Conservation (phyloP, 495 filamentous ascomycete genomes). For the Trichoderma gamsii region DNA sequence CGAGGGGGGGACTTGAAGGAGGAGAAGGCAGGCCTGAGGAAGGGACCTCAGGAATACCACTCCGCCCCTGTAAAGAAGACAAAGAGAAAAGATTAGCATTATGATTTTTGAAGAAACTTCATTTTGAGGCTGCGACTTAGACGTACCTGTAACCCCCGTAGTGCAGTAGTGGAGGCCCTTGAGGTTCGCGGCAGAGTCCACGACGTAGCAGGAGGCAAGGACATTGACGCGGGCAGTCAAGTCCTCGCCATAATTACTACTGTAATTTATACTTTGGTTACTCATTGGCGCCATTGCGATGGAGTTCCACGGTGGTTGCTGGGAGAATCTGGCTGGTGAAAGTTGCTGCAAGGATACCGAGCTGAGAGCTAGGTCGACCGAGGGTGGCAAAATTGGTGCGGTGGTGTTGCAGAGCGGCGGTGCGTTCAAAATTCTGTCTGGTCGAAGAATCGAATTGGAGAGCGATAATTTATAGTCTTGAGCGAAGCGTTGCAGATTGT, state of each 20-base stretch:
- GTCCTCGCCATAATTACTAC: conserved; percentile 60
- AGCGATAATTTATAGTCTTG: background rate
- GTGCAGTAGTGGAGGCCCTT: conserved; percentile 91
- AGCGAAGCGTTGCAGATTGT: background rate
- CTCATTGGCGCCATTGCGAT: conserved; percentile 53
- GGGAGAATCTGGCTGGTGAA: background rate
- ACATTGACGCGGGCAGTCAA: conserved; percentile 56
- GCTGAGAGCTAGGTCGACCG: conserved; percentile 1
- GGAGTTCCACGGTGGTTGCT: conserved; percentile 7
- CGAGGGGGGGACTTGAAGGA: conserved; percentile 76
- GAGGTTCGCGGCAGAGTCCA: conserved; percentile 47
- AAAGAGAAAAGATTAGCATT: background rate
- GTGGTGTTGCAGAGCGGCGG: background rate
- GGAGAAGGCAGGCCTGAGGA: conserved; percentile 67
- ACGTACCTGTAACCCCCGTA: conserved; percentile 39
- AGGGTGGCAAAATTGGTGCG: background rate
- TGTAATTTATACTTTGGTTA: conserved; percentile 63
- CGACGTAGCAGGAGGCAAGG: conserved; percentile 79
- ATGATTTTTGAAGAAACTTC: too few relatives aligned
- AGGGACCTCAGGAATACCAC: conserved; percentile 97
- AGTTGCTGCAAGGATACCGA: background rate
- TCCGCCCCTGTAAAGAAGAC: conserved; percentile 57
- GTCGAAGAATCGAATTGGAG: background rate
- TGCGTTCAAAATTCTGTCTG: background rate
- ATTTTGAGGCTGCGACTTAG: too few relatives aligned